Evolutionary conservation across 169 alveolate genomes (phyloP), one percentile per base, ranked within the genome.

Genomic region (Babesia ovis): DNA sequence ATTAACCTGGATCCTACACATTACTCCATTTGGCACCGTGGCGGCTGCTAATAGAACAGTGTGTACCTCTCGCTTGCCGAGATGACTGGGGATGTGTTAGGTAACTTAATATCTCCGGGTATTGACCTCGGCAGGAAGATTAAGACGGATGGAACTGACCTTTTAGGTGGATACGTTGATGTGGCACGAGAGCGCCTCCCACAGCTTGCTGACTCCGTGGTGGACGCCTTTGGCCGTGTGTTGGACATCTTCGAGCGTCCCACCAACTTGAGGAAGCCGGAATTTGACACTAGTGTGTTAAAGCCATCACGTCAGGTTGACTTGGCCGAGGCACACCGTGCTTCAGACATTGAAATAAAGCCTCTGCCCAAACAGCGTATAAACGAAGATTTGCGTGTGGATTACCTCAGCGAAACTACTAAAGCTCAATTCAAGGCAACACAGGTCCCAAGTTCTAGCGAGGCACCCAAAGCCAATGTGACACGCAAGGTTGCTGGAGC

Each of bases 171-270:
- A 16, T 51, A 68, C 59, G 41, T 25, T 2, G 45, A 27, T 32
- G 76, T 22, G 39, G 46, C 75, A 20, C 37, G 68, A 5, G 48
- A 25, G 12, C 18, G 57, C 8, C 50, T 79, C 37, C 86, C 86
- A 11, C 75, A 79, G 8, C 42, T 79, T 32, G 71, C 81, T 2
- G 82, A 79, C 31, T 11, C 71, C 27, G 83, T 79, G 14, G 77
- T 69, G 4, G 66, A 68, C 16, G 69, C 86, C 1, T 70, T 79
- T 22, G 81, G 83, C 3, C 72, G 64, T 29, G 60, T 79, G 34
- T 37, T 68, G 32, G 82, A 79, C 59, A 61, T 79, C 18, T 79
- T 79, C 56, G 86, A 79, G 12, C 62, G 66, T 3, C 81, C 81
- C 3, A 4, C 22, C 32, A 53, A 79, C 37, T 34, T 79, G 34